Evolutionary conservation across 2,329 filamentous ascomycete species (phyloP), one percentile per base, ranked within the genome.

Genomic region (Phyllosticta citribraziliensis): DNA sequence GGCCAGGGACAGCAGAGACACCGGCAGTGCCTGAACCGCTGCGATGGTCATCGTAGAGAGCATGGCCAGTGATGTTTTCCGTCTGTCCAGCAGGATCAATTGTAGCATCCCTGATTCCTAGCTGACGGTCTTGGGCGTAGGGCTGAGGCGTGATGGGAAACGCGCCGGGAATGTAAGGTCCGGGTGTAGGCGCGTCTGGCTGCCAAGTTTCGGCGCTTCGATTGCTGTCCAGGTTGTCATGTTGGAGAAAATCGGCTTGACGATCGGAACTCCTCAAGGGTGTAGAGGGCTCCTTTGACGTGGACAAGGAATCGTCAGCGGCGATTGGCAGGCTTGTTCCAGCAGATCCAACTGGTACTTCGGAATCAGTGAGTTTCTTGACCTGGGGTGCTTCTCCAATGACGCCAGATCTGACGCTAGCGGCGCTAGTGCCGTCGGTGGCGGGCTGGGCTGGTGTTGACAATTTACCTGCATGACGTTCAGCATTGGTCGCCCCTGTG

Each of bases 341-440:
- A n/a, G 27, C 54, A 22, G 40, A 9, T 5, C 52, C 47, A 30
- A 9, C 61, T 62, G 61, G 53, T 5, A 56, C 3, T 30, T 56
- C 61, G 20, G 61, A 52, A 59, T 58, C 56, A 58, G 56, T 47
- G 14, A 62, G 52, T 35, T 40, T 12, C 52, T 62, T 62, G 33
- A 55, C 22, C 30, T 57, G 60, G 9, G 61, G 61, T 8, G 35
- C 54, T 11, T 71, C 71, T 9, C 74, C 74, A 57, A 74, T 70
- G 14, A 75, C 72, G 56, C 72, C 73, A 62, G 72, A 75, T 66
- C 74, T 74, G 68, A 75, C 73, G 64, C 72, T 74, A 19, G 70
- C 70, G 30, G 67, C 68, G 63, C 72, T 75, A 20, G 62, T 56
- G 25, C 55, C 58, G 35, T 63, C 63, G 35, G 50, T 11, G 52